Evolutionary conservation across 352 stramenopile species (phyloP).

Genomic region (Phytopythium litorale): DNA sequence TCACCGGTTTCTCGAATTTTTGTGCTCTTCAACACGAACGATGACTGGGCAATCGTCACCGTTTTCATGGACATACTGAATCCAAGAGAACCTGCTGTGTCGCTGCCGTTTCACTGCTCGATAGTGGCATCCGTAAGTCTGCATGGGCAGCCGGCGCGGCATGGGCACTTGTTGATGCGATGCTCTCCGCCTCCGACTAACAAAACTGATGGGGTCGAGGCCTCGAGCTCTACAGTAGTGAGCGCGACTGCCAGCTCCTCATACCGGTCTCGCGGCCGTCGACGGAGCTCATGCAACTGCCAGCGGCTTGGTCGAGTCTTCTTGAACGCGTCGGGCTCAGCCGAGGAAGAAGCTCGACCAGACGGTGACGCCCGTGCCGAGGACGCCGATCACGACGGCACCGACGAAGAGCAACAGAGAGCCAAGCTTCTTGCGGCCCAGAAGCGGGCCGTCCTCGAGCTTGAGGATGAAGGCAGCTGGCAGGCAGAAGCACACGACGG

Average conservation of each 20-base stretch:
- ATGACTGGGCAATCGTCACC: neutral
- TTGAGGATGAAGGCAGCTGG: conserved; percentile 84
- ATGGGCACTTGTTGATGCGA: too few species aligned
- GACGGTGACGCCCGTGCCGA: conserved; percentile 69
- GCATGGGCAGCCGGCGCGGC: too few species aligned
- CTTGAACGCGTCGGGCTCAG: neutral
- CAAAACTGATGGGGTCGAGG: too few species aligned
- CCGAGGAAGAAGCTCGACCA: conserved; percentile 53
- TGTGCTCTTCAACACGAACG: neutral
- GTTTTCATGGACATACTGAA: neutral
- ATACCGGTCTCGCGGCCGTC: too few species aligned
- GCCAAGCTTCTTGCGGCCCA: conserved; percentile 70
- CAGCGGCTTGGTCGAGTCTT: too few species aligned
- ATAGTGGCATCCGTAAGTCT: neutral
- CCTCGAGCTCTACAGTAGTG: too few species aligned
- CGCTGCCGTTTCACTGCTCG: neutral
- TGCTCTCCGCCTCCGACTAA: too few species aligned
- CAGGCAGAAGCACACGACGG: conserved; percentile 82
- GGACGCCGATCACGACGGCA: conserved; percentile 60
- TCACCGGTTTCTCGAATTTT: neutral
- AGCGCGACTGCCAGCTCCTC: too few species aligned
- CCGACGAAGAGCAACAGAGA: conserved; percentile 68
- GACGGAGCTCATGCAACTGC: too few species aligned
- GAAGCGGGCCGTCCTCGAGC: conserved; percentile 66
- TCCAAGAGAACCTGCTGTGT: neutral